Base-by-base conservation (phyloP, 1,284 basidiomycete genomes). In the Cryptococcus sp. region DNA sequence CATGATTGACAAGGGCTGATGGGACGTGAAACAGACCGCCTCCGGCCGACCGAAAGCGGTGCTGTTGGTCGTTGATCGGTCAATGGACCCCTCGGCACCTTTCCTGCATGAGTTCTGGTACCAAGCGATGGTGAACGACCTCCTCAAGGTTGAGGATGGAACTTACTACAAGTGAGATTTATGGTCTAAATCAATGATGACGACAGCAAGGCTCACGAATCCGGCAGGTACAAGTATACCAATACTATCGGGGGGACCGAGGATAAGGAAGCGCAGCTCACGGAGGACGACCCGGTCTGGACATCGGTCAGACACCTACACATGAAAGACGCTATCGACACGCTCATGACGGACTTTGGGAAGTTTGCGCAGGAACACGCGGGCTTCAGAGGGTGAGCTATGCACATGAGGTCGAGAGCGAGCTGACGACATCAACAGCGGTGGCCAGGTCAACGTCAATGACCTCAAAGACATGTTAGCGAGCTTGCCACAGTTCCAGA, bases 381-480 rank as follows among this genome's bases (percentile, higher is more conserved):
- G 1, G 93, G 91, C 0, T 96, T 95, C 78, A 87, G 71, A 87
- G 73, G 60, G 86, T 81, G 52, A 59, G 62, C 60, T 5, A 15
- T 45, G 42, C 42, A 47, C 19, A n/a, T n/a, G 22, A 42, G 16
- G 3, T 30, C n/a, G 13, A 39, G 40, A 47, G 16, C 27, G 2
- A 27, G 56, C 61, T 62, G 52, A 62, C 53, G 58, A 62, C 15
- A 52, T 49, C 1, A 54, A 35, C 45, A 70, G 67, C 35, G 88
- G 89, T n/a, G 88, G 87, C 16, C 67, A 76, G n/a, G 89, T 89
- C 50, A 94, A 86, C 69, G 80, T 99, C 57, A 94, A 93, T 73
- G 94, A 97, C 78, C 94, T 99, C 90, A 96, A 97, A 77, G 95
- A 99, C 72, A 97, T 99, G 95, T 83, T 99, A 46, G 96, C 96